Evolutionary conservation across 805 yeast species (phyloP), one percentile per base, ranked within the genome.

Genomic region (Wickerhamiella domercqiae): DNA sequence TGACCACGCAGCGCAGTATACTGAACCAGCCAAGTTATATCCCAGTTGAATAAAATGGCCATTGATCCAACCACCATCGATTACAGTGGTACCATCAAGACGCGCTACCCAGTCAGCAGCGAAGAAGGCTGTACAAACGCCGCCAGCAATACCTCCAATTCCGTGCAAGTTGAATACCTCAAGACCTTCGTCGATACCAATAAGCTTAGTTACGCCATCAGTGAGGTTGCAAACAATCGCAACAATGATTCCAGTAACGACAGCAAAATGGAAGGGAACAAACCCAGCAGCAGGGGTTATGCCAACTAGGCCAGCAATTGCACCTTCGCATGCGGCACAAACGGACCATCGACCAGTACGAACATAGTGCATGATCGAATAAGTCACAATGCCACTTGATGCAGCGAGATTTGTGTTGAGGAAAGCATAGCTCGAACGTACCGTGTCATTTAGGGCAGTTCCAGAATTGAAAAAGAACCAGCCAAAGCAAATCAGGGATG

Each of bases 241-340:
- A 32, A 84, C 76, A 24, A 75, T 60, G 36, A 71, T 63, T 55
- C 93, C 93, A 50, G 79, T 76, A 38, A 75, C 66, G 24, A 79
- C 68, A 2, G 93, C 69, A 37, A 81, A 71, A 73, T 84, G 81
- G 41, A 80, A 74, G 37, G 94, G 90, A 33, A 83, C 86, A 54
- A 66, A 84, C 45, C 96, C 97, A 19, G 96, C 96, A 45, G 86
- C 96, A 36, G 97, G 96, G 2, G 97, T 87, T 45, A 87, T 77
- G 54, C 87, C 90, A 37, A 87, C 96, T 45, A 87, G 70, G 46
- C 96, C 97, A 19, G 93, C 78, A 57, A 87, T 73, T 42, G 83
- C 78, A 53, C 97, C 97, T 40, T 83, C 76, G 61, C 96, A 84
- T 56, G 86, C 68, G 45, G 95, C 96, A 37, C 82, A 83, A 20